Base-by-base conservation (phyloP, 2,329 filamentous ascomycete genomes). In the Sarocladium brachiariae region DNA sequence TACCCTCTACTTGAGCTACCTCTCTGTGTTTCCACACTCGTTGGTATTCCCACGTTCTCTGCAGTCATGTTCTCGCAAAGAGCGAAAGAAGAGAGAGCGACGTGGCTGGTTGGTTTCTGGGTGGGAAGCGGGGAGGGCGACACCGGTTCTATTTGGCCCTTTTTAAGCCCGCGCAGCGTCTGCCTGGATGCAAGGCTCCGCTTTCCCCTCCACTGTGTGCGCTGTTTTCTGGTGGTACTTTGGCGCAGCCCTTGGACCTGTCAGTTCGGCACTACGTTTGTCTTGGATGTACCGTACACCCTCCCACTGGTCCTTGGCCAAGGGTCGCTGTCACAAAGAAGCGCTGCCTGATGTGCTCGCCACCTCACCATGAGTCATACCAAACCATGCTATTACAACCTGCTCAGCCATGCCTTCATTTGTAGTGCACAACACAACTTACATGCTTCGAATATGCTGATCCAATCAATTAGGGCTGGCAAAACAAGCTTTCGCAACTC, bases 401-500 rank as follows among this genome's bases (percentile, higher is more conserved):
- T 7, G 16, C 35, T 19, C n/a, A n/a, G 16, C 33, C 21, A 8
- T 9, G 13, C 8, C n/a, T 39, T 16, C 13, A 39, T 43, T 27
- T 43, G 21, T 27, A 19, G 27, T 27, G 7, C 3, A 43, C n/a
- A 13, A 10, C 21, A n/a, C n/a, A n/a, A n/a, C n/a, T n/a, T n/a
- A n/a, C 21, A 49, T 19, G 49, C 50, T 51, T 46, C 55, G 59
- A 55, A 49, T 46, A n/a, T 33, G 21, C 27, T 52, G 25, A 41
- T 41, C 6, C 6, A 4, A 11, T 53, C 56, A 37, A 50, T 43
- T 61, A 97, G 91, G 88, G 85, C 71, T 99, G 93, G 93, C 91
- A 97, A 75, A 78, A 84, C 61, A 96, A 95, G 70, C 78, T 99
- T 31, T 87, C 91, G 1, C 82, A 83, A 58, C 83, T 95, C 57